Base-by-base conservation (phyloP, 106 monocot species). In the Gastrodia elata region DNA sequence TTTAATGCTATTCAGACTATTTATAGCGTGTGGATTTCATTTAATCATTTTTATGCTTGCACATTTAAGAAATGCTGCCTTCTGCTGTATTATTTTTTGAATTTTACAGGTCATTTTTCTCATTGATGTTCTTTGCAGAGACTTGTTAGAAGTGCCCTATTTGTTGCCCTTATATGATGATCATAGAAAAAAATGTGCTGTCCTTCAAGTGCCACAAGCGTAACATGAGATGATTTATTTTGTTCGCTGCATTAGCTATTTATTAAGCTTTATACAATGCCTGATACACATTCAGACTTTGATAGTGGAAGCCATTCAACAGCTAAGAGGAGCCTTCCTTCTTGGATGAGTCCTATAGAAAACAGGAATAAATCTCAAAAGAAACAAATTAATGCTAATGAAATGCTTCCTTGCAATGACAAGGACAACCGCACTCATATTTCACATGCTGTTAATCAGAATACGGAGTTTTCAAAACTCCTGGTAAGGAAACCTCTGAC, bases 401-500 rank as follows among this genome's bases (percentile, higher is more conserved):
- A 72, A 79, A 73, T 73, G 35, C 61, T 46, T 3, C 22, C 8
- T 3, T 69, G 74, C 28, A 27, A 64, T 35, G 68, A 44, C 4
- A 68, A 55, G 40, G 71, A 55, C 33, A 55, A 55, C 9, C 38
- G 37, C 59, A 75, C 42, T 68, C 13, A 75, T 36, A 59, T 13
- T 15, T 59, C 76, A 27, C 25, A 5, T 49, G 69, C 65, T 70
- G 28, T 46, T 68, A 13, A 18, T 30, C 67, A 72, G 67, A 67
- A 72, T 59, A 75, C 73, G 10, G 73, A 76, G 25, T 95, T 91
- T 79, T 82, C 91, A 74, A 85, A 77, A 70, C 80, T 91, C 70
- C n/a, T 95, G 91, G 94, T 94, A 80, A 77, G 71, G 16, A 49
- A 28, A 26, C 18, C 1, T 32, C 15, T 67, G 14, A 39, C 34